Evolutionary conservation across 1,284 basidiomycete species (phyloP).

Genomic region (Uromyces viciae-fabae): DNA sequence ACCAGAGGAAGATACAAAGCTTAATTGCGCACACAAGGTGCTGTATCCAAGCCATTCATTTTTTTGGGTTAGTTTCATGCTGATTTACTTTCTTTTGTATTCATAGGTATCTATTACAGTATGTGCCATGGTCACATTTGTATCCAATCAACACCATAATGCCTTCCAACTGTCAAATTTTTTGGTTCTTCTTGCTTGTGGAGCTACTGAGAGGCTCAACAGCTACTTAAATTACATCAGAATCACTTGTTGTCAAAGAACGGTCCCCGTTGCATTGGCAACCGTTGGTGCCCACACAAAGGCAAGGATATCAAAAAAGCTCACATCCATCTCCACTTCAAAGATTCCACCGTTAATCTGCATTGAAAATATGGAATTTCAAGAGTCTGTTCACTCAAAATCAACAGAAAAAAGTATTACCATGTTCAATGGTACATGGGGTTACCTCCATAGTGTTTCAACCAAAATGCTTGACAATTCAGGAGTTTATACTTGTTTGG

Average conservation of each 20-base stretch:
- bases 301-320: not conserved
- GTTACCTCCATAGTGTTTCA: not conserved
- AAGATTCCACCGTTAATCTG: not conserved
- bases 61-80: not conserved
- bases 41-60: not conserved
- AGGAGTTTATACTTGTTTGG: not conserved
- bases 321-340: not conserved
- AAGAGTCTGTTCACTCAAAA: not conserved
- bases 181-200: not conserved
- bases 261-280: not conserved
- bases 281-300: not conserved
- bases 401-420: not conserved
- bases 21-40: not conserved
- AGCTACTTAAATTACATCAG: not conserved
- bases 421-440: conserved; percentile 13
- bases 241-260: not conserved
- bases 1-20: too few relatives aligned
- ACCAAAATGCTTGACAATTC: not conserved
- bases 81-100: not conserved
- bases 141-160: not conserved
- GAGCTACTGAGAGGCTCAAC: not conserved
- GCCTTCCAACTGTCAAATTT: conserved; percentile 1
- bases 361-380: not conserved
- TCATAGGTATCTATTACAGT: not conserved
- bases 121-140: not conserved